A percentile compares a stretch with the other conserved stretches of the same genome.
These are phyloP conservation scores for Cryptococcus sp. DNA, from an alignment of 1,284 basidiomycete species.

Conservation along the genomic window DNA sequence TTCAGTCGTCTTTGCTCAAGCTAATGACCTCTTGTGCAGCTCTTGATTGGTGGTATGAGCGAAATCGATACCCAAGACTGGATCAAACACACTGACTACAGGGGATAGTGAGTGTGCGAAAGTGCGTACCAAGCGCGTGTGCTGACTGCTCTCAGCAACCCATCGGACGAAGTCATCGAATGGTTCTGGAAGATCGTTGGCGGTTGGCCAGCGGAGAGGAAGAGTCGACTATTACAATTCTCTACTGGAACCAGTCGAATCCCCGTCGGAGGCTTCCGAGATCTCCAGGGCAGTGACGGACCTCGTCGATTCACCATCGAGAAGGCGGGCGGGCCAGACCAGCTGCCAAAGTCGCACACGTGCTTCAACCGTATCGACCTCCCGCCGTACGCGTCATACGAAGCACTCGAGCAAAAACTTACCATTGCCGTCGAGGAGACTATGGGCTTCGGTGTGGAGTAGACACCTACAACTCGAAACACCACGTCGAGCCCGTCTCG, in stretches of 20 bases:
- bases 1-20: background rate
- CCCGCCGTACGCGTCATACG: slow-evolving; percentile 87
- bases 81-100: slow-evolving; percentile 65
- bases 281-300: slow-evolving; percentile 95
- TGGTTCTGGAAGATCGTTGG: slow-evolving; percentile 99
- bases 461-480: slow-evolving; percentile 2
- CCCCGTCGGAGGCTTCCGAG: slow-evolving; percentile 92
- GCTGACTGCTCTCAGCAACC: slow-evolving; percentile 59
- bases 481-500: too few relatives aligned
- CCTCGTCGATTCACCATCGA: slow-evolving; percentile 93
- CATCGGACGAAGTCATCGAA: slow-evolving; percentile 85
- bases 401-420: slow-evolving; percentile 84
- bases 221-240: slow-evolving; percentile 57
- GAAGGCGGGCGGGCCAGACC: slow-evolving; percentile 88
- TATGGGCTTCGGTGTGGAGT: slow-evolving; percentile 57
- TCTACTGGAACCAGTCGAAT: slow-evolving; percentile 96
- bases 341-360: slow-evolving; percentile 81
- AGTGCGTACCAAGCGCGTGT: background rate
- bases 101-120: slow-evolving; percentile 53
- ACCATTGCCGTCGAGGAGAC: slow-evolving; percentile 80
- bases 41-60: slow-evolving; percentile 97
- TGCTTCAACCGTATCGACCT: slow-evolving; percentile 89
- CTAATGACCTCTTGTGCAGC: slow-evolving; percentile 28
- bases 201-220: slow-evolving; percentile 93
- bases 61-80: slow-evolving; percentile 83